Conservation (phyloP, 108 stramenopile genomes). For the Cyclostephanos tholiformis region DNA sequence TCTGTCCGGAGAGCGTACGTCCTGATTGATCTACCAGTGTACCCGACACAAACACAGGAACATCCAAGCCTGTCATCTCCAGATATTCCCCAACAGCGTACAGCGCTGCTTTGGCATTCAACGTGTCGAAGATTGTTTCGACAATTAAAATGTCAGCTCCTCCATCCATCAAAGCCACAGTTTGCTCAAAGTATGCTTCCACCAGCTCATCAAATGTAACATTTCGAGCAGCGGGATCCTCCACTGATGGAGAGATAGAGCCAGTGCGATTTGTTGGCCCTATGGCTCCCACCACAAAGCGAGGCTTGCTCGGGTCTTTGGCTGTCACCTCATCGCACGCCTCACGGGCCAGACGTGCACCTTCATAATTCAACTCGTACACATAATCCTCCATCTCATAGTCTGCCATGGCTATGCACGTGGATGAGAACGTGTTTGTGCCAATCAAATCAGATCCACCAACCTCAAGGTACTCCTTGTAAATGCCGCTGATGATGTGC, state of each 20-base stretch:
- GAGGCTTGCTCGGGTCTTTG: slow-evolving; percentile 91
- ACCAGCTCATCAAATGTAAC: slow-evolving; percentile 99
- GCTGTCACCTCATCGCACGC: slow-evolving; percentile 96
- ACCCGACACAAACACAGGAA: slow-evolving; percentile 97
- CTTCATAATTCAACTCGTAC: slow-evolving; percentile 95
- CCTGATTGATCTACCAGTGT: slow-evolving; percentile 98
- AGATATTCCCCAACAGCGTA: slow-evolving; percentile 93
- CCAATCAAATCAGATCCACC: slow-evolving; percentile 95
- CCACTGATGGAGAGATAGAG: slow-evolving; percentile 95
- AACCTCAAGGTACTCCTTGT: slow-evolving; percentile 89
- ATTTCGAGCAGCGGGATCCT: slow-evolving; percentile 94
- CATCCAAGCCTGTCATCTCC: slow-evolving; percentile 88
- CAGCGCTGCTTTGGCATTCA: slow-evolving; percentile 98
- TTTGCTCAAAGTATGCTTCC: slow-evolving; percentile 94
- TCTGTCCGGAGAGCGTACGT: slow-evolving; percentile 97
- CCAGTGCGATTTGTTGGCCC: slow-evolving; percentile 98
- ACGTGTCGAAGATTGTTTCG: slow-evolving; percentile 98
- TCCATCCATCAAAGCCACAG: slow-evolving; percentile 94
- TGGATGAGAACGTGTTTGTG: slow-evolving; percentile 98
- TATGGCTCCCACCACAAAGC: slow-evolving; percentile 97
- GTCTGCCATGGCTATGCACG: slow-evolving; percentile 98
- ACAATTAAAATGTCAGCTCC: slow-evolving; percentile 97
- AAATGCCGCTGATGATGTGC: slow-evolving; percentile 93
- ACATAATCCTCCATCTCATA: slow-evolving; percentile 96
- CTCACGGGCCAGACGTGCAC: slow-evolving; percentile 93